A percentile compares a stretch with the other conserved stretches of the same genome.
phyloP scores from a whole-genome alignment of 2,329 filamentous ascomycete genomes.

The Dichotomopilus funicola region DNA sequence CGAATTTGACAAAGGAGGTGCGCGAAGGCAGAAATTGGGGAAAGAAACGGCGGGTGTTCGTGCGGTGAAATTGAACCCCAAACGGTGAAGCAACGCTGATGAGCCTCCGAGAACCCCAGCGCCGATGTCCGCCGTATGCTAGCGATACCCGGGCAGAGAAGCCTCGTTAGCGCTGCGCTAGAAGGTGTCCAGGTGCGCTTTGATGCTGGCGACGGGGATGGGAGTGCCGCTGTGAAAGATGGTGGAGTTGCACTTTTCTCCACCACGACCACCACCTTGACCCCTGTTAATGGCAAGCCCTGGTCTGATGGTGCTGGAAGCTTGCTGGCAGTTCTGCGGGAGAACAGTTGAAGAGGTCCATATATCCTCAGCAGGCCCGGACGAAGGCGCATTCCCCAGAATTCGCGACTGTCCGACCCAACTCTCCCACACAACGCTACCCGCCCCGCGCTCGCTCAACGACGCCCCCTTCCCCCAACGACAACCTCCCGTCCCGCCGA shows the following conservation, averaged over 20 bases:
- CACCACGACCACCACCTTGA: constrained; percentile 20
- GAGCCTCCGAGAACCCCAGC: no score
- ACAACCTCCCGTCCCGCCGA: constrained; percentile 30
- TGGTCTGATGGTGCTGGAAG: constrained; percentile 15
- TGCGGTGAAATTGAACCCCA: no score
- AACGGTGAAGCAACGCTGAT: no score
- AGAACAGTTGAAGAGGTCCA: constrained; percentile 18
- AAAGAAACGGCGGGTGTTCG: no score
- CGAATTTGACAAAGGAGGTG: no score
- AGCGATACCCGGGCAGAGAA: neutral
- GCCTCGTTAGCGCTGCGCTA: neutral
- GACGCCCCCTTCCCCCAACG: constrained; percentile 15
- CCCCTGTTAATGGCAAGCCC: constrained; percentile 23
- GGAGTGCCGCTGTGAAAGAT: neutral
- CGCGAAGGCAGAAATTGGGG: no score
- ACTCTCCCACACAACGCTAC: constrained; percentile 15
- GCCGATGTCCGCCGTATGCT: no score
- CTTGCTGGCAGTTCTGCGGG: constrained; percentile 9
- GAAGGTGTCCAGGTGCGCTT: constrained; percentile 8
- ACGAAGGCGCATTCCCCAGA: constrained; percentile 20
- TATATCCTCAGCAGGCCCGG: constrained; percentile 25
- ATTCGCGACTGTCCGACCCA: constrained; percentile 11
- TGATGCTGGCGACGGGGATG: neutral
- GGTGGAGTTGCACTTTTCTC: constrained; percentile 17
- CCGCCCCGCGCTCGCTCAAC: constrained; percentile 14